Evolutionary conservation across 148 eudicot species (phyloP).

Genomic region (Chenopodium quinoa): DNA sequence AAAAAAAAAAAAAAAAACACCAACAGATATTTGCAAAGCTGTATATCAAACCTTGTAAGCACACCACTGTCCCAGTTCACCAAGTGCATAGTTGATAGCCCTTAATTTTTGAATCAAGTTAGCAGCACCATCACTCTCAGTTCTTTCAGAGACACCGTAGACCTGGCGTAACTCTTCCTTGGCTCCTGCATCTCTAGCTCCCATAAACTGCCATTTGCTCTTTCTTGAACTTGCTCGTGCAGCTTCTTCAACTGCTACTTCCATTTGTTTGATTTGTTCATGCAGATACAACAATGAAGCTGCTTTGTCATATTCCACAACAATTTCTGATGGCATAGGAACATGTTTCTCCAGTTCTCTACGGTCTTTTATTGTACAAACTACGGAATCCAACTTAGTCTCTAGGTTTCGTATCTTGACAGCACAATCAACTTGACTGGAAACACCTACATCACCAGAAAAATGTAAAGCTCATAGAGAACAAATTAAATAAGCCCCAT

Average conservation of each 20-base stretch:
- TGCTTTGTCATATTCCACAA: conserved; percentile 92
- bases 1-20: neutral
- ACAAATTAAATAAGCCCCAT: too few species aligned
- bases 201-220: conserved; percentile 99
- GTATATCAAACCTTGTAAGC: conserved; percentile 83
- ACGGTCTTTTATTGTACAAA: conserved; percentile 96
- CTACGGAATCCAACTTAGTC: conserved; percentile 89
- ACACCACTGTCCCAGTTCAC: conserved; percentile 99
- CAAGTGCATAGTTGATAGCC: conserved; percentile 92
- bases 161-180: conserved; percentile 95
- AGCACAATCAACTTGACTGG: conserved; percentile 98
- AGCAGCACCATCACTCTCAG: conserved; percentile 99
- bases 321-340: conserved; percentile 93
- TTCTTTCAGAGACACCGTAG: conserved; percentile 98
- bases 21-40: conserved; percentile 2
- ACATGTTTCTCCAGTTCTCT: conserved; percentile 95
- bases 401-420: conserved; percentile 93
- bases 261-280: conserved; percentile 94
- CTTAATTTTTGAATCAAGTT: conserved; percentile 94
- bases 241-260: conserved; percentile 80
- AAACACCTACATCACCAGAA: conserved; percentile 63
- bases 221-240: conserved; percentile 85
- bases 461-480: neutral
- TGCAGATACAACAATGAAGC: conserved; percentile 85
- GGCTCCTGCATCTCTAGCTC: conserved; percentile 98